Base-by-base conservation (phyloP, 2,329 filamentous ascomycete genomes). In the Colletotrichum magnum region DNA sequence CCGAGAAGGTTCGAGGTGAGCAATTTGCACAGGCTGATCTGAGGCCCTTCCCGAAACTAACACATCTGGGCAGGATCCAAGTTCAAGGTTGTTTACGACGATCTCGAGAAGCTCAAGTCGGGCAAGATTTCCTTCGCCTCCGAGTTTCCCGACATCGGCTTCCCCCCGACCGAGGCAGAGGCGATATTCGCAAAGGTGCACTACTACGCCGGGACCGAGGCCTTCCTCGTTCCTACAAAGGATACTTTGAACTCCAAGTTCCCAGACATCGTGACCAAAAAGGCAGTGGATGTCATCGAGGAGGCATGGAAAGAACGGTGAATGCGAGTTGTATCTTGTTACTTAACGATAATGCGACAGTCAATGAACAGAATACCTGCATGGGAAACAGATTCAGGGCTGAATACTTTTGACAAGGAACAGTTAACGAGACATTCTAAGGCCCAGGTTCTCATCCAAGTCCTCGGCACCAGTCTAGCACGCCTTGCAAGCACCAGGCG, bases 241-340 rank as follows among this genome's bases (percentile, higher is more conserved):
- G 52, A 73, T 51, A 26, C 72, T 53, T 6, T 82, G 67, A 63
- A 82, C 28, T 6, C 77, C 63, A 9, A 75, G 43, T 70, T 82
- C 72, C 73, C 74, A 0, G 72, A 75, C 3, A 73, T 79, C 32
- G 71, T 76, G 56, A 51, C 72, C 1, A 45, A 47, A 51, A 76
- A 45, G 43, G 71, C 73, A 15, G 73, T 69, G 50, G 73, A 77
- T 50, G 28, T 77, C 32, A 39, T 77, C 0, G 76, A 65, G 7
- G 56, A 47, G 18, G 60, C 63, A 26, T 66, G 63, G 63, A 36
- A 41, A 12, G 57, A 41, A 15, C 48, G 59, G 43, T 64, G n/a
- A 18, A 56, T 48, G 32, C 43, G n/a, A 21, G n/a, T 24, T 18
- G 1, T 15, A 13, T 3, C 47, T 9, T 48, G 13, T n/a, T 43